These are phyloP conservation scores for Termitomyces sp. DNA, from an alignment of 768 basidiomycete genomes.

Conservation along the genomic window DNA sequence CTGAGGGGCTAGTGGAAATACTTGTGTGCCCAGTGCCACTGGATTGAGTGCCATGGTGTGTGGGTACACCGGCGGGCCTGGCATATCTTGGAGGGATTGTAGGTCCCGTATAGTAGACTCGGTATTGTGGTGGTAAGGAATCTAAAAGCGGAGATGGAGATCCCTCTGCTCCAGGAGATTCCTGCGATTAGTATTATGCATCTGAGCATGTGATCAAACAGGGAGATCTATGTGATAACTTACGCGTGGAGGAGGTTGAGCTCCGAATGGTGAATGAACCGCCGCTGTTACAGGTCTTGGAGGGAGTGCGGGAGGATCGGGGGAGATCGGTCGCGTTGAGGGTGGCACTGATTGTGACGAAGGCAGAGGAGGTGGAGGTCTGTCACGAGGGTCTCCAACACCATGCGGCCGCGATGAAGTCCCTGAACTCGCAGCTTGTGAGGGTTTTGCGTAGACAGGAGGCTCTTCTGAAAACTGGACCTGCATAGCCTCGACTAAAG, in stretches of 20 bases:
- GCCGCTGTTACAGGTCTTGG: constrained; percentile 22
- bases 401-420: constrained; percentile 3
- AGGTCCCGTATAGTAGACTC: constrained; percentile 4
- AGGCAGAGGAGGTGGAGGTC: constrained; percentile 30
- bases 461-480: constrained; percentile 80
- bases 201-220: constrained; percentile 1
- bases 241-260: constrained; percentile 6
- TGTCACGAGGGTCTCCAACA: constrained; percentile 16
- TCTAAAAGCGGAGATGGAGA: constrained; percentile 7
- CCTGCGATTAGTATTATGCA: not conserved
- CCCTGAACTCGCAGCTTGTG: constrained; percentile 15
- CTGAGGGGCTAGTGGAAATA: constrained; percentile 7
- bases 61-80: not conserved
- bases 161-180: not conserved
- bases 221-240: not conserved
- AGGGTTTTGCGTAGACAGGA: constrained; percentile 85
- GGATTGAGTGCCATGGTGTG: not conserved
- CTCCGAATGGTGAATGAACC: constrained; percentile 4
- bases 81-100: constrained; percentile 5
- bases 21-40: constrained; percentile 6
- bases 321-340: constrained; percentile 10
- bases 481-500: constrained; percentile 72
- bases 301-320: constrained; percentile 26
- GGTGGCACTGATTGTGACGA: constrained; percentile 18
- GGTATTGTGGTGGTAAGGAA: constrained; percentile 10